A percentile compares a stretch with the other conserved stretches of the same genome.
Evolutionary conservation across 768 basidiomycete genomes (phyloP).

Genomic region (Pleurotus platypus): DNA sequence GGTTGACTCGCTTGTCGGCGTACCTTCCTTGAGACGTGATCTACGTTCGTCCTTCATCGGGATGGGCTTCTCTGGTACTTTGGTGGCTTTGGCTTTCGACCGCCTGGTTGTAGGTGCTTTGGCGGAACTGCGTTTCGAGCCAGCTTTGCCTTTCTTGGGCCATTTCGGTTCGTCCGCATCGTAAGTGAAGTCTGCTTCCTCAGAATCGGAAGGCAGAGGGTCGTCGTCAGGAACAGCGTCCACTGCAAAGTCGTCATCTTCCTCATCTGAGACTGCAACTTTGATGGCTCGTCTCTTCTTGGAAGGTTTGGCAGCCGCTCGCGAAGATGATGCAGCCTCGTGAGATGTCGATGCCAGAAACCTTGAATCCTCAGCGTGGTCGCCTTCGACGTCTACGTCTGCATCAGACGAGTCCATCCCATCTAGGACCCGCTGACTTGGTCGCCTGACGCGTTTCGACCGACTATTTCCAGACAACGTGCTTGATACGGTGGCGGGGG

Average conservation of each 20-base stretch:
- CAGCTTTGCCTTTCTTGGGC: slow-evolving; percentile 13
- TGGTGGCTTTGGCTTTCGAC: slow-evolving; percentile 5
- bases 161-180: slow-evolving; percentile 10
- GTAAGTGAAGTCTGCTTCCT: slow-evolving; percentile 15
- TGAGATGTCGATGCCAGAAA: neutral
- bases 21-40: neutral
- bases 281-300: slow-evolving; percentile 22
- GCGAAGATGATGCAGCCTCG: neutral
- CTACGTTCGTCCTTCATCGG: slow-evolving; percentile 40
- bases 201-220: slow-evolving; percentile 15
- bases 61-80: slow-evolving; percentile 26
- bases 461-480: slow-evolving; percentile 6
- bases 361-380: neutral
- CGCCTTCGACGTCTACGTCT: slow-evolving; percentile 15
- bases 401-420: slow-evolving; percentile 15
- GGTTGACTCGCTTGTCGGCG: slow-evolving; percentile 15
- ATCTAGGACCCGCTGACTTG: slow-evolving; percentile 13
- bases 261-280: slow-evolving; percentile 17
- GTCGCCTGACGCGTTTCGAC: slow-evolving; percentile 9
- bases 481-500: no score
- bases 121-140: slow-evolving; percentile 12
- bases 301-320: slow-evolving; percentile 9
- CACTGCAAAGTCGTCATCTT: slow-evolving; percentile 15
- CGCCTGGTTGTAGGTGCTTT: slow-evolving; percentile 6
- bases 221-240: slow-evolving; percentile 16